These are phyloP conservation scores for Ganoderma leucocontextum DNA, from an alignment of 1,284 basidiomycete species.

Conservation along the genomic window DNA sequence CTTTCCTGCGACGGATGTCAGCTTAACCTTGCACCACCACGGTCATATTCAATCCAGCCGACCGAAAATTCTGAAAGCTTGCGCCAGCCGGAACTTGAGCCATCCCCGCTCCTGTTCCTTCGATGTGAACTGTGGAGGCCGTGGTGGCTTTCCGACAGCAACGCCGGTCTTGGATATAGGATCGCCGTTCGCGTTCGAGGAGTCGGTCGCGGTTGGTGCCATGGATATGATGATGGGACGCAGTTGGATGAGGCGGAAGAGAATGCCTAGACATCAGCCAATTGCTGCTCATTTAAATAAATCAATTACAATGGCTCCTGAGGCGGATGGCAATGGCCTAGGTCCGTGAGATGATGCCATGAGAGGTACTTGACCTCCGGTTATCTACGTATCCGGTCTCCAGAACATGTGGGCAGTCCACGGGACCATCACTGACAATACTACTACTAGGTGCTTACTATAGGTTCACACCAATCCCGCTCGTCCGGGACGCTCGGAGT, in stretches of 20 bases:
- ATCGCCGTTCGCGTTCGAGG: neutral
- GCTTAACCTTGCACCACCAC: neutral
- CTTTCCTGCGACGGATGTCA: constrained; percentile 45
- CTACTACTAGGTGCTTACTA: no score
- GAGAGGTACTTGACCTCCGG: neutral
- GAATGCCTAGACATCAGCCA: neutral
- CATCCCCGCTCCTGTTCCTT: constrained; percentile 55
- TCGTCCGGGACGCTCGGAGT: neutral
- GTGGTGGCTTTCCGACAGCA: constrained; percentile 22
- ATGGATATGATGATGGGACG: constrained; percentile 5
- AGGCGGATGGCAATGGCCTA: neutral
- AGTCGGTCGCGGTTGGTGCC: constrained; percentile 11
- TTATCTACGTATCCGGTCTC: neutral
- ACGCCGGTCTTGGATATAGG: constrained; percentile 2
- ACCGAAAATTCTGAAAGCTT: constrained; percentile 59
- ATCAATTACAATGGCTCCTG: constrained; percentile 1
- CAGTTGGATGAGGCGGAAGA: neutral
- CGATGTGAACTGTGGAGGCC: constrained; percentile 45
- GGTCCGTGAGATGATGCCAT: neutral
- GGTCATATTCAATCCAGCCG: constrained; percentile 8
- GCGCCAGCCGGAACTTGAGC: constrained; percentile 62
- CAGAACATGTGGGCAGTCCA: neutral
- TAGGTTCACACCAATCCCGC: neutral
- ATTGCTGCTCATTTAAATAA: constrained; percentile 1
- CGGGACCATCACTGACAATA: neutral